These are phyloP conservation scores for Onygenales sp. DNA, from an alignment of 2,329 filamentous ascomycete genomes.

Conservation along the genomic window DNA sequence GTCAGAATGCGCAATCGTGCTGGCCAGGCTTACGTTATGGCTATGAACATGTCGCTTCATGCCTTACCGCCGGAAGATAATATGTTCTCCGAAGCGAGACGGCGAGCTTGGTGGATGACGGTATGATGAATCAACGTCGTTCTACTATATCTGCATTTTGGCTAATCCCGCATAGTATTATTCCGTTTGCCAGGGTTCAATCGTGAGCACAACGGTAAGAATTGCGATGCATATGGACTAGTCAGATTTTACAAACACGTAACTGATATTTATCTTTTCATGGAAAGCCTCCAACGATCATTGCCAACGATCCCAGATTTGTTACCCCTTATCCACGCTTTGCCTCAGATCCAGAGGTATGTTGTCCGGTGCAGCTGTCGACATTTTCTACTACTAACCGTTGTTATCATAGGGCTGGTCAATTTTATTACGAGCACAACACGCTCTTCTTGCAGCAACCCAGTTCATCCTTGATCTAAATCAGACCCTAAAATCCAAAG, in stretches of 20 bases:
- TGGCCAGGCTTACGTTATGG: constrained; percentile 33
- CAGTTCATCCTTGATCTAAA: constrained; percentile 34
- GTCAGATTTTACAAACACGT: neutral
- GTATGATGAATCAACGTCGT: constrained; percentile 18
- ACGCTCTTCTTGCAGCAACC: constrained; percentile 32
- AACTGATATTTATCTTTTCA: constrained; percentile 5
- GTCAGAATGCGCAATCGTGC: constrained; percentile 38
- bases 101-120: constrained; percentile 41
- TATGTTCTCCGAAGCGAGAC: constrained; percentile 30
- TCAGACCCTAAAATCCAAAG: constrained; percentile 26
- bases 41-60: constrained; percentile 36
- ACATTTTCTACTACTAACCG: neutral
- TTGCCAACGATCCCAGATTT: constrained; percentile 35
- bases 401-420: constrained; percentile 28
- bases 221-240: neutral
- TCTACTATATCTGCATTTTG: neutral
- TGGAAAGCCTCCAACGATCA: constrained; percentile 30
- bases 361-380: constrained; percentile 4
- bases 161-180: constrained; percentile 27
- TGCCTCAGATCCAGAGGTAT: constrained; percentile 31
- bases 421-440: constrained; percentile 33
- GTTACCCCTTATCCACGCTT: constrained; percentile 33
- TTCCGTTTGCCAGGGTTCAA: constrained; percentile 35
- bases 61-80: constrained; percentile 23
- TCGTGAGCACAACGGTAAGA: constrained; percentile 35